A percentile compares a stretch with the other conserved stretches of the same genome.
These are phyloP conservation scores for Neurospora sp. DNA, from an alignment of 2,329 filamentous ascomycete genomes.

Conservation along the genomic window DNA sequence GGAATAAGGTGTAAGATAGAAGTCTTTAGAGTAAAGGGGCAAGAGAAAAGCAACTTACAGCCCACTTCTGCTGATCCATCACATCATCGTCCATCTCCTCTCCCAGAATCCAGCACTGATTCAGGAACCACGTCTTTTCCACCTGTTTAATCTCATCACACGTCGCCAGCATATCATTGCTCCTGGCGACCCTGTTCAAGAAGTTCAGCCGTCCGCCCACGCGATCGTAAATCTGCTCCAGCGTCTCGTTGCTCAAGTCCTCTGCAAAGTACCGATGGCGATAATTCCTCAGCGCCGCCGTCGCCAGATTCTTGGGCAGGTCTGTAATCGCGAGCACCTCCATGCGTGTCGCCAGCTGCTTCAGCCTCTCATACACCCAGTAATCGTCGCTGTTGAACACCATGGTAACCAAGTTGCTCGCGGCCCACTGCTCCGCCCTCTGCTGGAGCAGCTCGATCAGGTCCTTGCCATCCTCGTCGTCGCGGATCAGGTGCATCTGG, in stretches of 20 bases:
- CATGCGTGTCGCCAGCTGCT: conserved; percentile 88
- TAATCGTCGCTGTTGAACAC: conserved; percentile 97
- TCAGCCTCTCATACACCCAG: conserved; percentile 94
- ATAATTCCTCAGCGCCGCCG: conserved; percentile 68
- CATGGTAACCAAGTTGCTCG: conserved; percentile 78
- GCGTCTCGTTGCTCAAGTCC: conserved; percentile 37
- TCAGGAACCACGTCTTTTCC: conserved; percentile 69
- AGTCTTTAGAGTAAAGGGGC: neutral
- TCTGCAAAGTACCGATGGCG: conserved; percentile 69
- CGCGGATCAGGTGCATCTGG: conserved; percentile 79
- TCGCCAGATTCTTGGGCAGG: conserved; percentile 66
- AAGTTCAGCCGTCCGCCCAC: conserved; percentile 86
- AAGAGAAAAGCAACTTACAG: conserved; percentile 42
- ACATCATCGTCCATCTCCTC: conserved; percentile 59
- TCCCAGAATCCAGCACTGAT: conserved; percentile 66
- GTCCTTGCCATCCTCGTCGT: conserved; percentile 88
- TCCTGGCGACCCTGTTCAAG: conserved; percentile 83
- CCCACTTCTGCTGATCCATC: conserved; percentile 75
- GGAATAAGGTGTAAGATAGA: too few species aligned
- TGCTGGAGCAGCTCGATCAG: conserved; percentile 92
- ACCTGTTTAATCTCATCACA: conserved; percentile 57
- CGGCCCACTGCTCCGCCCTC: conserved; percentile 92
- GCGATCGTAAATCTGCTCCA: conserved; percentile 73
- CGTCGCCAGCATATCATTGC: conserved; percentile 64
- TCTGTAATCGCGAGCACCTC: conserved; percentile 83